phyloP scores from a whole-genome alignment of 1,284 basidiomycete genomes.

The Coniferiporia weirii region DNA sequence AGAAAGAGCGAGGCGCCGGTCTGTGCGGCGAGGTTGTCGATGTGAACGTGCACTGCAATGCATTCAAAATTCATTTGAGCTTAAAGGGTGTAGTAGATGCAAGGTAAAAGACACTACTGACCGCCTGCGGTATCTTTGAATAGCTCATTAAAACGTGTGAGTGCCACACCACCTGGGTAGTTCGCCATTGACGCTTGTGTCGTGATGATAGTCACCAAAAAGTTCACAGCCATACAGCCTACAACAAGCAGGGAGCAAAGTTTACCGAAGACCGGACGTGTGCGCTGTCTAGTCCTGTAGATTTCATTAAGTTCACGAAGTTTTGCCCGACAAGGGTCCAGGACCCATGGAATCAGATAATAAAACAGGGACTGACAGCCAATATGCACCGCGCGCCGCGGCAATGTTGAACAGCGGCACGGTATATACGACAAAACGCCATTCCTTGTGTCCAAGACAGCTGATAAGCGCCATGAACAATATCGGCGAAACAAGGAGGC shows the following conservation, averaged over 20 bases:
- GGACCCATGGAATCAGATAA: background rate
- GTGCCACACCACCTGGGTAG: constrained; percentile 86
- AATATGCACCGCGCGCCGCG: constrained; percentile 60
- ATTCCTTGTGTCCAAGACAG: constrained; percentile 84
- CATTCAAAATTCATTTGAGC: background rate
- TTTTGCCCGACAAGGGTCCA: background rate
- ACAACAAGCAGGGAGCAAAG: constrained; percentile 40
- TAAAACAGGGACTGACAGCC: constrained; percentile 38
- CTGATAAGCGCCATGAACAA: constrained; percentile 68
- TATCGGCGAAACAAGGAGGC: constrained; percentile 48
- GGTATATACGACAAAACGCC: constrained; percentile 90
- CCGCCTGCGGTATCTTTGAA: constrained; percentile 33
- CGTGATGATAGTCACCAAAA: constrained; percentile 45
- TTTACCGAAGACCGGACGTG: constrained; percentile 38
- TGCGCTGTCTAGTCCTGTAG: constrained; percentile 31
- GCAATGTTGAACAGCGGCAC: constrained; percentile 81
- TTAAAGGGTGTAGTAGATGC: background rate
- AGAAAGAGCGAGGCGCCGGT: constrained; percentile 89
- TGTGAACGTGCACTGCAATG: constrained; percentile 56
- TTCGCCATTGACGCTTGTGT: constrained; percentile 66
- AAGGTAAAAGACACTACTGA: constrained; percentile 20
- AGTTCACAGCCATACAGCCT: constrained; percentile 48
- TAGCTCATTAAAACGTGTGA: constrained; percentile 55
- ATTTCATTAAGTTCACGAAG: constrained; percentile 19
- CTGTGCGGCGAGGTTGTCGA: constrained; percentile 82